phyloP scores from a whole-genome alignment of 495 filamentous ascomycete genomes.

The Filosporella fistucella region DNA sequence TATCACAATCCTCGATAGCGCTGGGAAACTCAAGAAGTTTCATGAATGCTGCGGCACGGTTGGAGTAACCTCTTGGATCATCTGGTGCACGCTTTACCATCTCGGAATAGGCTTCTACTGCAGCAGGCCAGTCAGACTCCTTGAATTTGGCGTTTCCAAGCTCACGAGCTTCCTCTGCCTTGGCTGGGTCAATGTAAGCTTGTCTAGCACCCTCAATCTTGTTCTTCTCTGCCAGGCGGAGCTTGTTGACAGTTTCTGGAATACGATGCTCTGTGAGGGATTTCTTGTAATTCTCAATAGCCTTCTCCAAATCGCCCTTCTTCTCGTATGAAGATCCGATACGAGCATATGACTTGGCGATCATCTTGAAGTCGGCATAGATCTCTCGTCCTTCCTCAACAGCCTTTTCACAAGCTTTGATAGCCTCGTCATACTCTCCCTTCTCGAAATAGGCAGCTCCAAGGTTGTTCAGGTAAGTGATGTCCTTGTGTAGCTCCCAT shows the following conservation, averaged over 20 bases:
- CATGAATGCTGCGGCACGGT: constrained; percentile 93
- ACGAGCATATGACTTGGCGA: constrained; percentile 93
- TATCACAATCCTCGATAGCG: constrained; percentile 88
- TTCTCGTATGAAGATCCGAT: constrained; percentile 92
- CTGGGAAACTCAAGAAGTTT: constrained; percentile 94
- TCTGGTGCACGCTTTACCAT: constrained; percentile 95
- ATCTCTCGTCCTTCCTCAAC: constrained; percentile 83
- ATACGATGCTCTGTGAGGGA: constrained; percentile 96
- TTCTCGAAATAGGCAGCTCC: constrained; percentile 95
- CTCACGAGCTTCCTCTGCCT: constrained; percentile 94
- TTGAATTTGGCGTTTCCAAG: constrained; percentile 96
- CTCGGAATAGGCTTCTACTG: constrained; percentile 92
- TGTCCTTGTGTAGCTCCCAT: constrained; percentile 92
- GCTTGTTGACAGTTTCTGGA: constrained; percentile 86
- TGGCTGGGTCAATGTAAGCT: constrained; percentile 81
- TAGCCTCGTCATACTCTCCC: constrained; percentile 81
- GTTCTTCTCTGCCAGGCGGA: constrained; percentile 87
- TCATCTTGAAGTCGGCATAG: constrained; percentile 91
- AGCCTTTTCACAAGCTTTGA: constrained; percentile 82
- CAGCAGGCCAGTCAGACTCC: constrained; percentile 91
- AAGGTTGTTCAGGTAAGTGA: constrained; percentile 95
- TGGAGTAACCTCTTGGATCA: constrained; percentile 92
- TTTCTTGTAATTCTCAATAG: constrained; percentile 88
- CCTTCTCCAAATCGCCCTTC: constrained; percentile 69
- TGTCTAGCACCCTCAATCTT: constrained; percentile 73